A percentile compares a stretch with the other conserved stretches of the same genome.
Conservation (phyloP, 176 grass and related monocot genomes). For the Alloteropsis semialata region DNA sequence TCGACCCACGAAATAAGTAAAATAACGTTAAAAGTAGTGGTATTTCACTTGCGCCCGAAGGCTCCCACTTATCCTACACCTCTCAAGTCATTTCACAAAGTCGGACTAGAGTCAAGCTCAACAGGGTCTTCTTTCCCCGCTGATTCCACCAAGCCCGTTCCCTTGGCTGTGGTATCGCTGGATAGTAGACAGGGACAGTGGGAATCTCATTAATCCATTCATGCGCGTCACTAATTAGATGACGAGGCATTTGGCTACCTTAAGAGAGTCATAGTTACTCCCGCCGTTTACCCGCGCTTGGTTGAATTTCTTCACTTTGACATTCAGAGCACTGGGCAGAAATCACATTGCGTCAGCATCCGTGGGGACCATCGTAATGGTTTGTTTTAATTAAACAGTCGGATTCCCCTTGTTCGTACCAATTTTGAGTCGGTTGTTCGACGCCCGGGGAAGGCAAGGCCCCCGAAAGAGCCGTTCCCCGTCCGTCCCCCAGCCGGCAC, state of each 20-base stretch:
- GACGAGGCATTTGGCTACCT: slow-evolving; percentile 58
- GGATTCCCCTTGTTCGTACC: slow-evolving; percentile 69
- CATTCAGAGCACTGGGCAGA: slow-evolving; percentile 77
- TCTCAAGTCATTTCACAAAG: too few relatives aligned
- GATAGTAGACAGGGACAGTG: too few relatives aligned
- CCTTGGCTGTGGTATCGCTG: too few relatives aligned
- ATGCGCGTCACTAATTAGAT: slow-evolving; percentile 66
- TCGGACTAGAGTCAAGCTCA: too few relatives aligned
- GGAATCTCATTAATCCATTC: slow-evolving; percentile 65
- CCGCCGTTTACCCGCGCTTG: slow-evolving; percentile 67
- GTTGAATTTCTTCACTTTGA: slow-evolving; percentile 94
- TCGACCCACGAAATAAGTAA: slow-evolving; percentile 68
- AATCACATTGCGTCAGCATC: slow-evolving; percentile 55
- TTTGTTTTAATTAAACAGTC: slow-evolving; percentile 81
- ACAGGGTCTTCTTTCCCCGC: too few relatives aligned
- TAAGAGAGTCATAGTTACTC: slow-evolving; percentile 57
- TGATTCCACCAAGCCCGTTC: too few relatives aligned
- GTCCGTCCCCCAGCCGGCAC: not conserved
- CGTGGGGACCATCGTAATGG: slow-evolving; percentile 4
- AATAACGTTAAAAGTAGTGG: slow-evolving; percentile 81
- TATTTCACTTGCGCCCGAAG: slow-evolving; percentile 53
- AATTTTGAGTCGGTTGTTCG: slow-evolving; percentile 53
- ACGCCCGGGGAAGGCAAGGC: slow-evolving; percentile 57
- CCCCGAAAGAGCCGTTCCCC: not conserved
- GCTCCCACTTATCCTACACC: slow-evolving; percentile 25